These are phyloP conservation scores for Quercus glauca DNA, from an alignment of 306 rosid genomes.

Conservation along the genomic window DNA sequence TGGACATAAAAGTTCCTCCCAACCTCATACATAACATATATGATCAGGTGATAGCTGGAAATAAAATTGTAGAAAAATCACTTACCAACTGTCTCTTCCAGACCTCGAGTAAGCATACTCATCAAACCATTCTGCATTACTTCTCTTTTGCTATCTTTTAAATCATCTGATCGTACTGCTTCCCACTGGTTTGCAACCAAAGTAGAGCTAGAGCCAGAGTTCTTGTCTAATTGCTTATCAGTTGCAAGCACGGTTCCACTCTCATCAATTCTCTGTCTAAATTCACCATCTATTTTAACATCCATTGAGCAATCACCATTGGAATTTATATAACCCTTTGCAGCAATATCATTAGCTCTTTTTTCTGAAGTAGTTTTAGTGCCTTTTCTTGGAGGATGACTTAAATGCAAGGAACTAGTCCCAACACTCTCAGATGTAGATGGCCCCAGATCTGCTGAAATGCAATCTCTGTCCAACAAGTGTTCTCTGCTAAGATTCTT, in stretches of 20 bases:
- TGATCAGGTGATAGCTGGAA: constrained; percentile 2
- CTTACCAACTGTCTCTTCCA: constrained; percentile 73
- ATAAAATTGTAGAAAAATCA: constrained; percentile 11
- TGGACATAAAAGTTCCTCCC: neutral
- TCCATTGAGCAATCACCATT: constrained; percentile 22
- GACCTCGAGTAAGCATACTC: constrained; percentile 41
- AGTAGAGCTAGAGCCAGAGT: constrained; percentile 15
- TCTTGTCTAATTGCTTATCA: constrained; percentile 25
- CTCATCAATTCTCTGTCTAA: constrained; percentile 34
- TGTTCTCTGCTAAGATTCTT: constrained; percentile 30
- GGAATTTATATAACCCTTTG: constrained; percentile 1
- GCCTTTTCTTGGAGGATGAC: constrained; percentile 30
- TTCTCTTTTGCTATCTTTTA: constrained; percentile 30
- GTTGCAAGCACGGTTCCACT: constrained; percentile 44
- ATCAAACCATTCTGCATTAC: constrained; percentile 35
- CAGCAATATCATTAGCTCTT: constrained; percentile 20
- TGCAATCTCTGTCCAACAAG: constrained; percentile 16
- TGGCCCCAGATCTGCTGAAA: constrained; percentile 49
- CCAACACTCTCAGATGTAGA: constrained; percentile 45
- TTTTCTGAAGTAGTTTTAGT: constrained; percentile 25
- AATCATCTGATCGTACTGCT: constrained; percentile 18
- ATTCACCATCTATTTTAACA: constrained; percentile 34
- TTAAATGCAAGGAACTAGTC: constrained; percentile 9
- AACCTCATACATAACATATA: constrained; percentile 2
- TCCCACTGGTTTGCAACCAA: constrained; percentile 24